A percentile compares a stretch with the other conserved stretches of the same genome.
Evolutionary conservation across 768 basidiomycete species (phyloP).

Genomic region (Melanogaster broomeanus): DNA sequence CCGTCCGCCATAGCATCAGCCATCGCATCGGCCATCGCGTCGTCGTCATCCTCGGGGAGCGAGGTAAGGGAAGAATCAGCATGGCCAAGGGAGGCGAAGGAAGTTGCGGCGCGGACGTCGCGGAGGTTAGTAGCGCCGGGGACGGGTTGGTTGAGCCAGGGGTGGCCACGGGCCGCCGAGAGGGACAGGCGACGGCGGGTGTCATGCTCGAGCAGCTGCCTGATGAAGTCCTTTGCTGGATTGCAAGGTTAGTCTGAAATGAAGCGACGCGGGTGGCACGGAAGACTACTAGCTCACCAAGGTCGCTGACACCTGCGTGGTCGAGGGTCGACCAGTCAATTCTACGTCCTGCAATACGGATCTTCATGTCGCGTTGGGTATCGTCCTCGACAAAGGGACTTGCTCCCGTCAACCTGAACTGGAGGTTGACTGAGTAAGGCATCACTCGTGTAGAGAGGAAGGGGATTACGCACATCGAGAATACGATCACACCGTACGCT

Average conservation of each 20-base stretch:
- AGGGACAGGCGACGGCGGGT: constrained; percentile 74
- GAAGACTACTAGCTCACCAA: constrained; percentile 41
- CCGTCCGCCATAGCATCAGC: constrained; percentile 12
- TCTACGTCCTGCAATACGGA: constrained; percentile 55
- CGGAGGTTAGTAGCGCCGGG: background rate
- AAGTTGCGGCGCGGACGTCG: constrained; percentile 1
- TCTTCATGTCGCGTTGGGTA: constrained; percentile 55
- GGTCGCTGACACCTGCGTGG: constrained; percentile 38
- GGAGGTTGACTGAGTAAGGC: background rate
- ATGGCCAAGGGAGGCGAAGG: constrained; percentile 10
- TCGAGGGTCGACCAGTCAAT: constrained; percentile 64
- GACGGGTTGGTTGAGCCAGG: constrained; percentile 58
- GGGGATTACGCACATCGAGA: constrained; percentile 66
- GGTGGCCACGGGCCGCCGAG: constrained; percentile 64
- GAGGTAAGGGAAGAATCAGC: constrained; percentile 22
- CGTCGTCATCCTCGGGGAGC: constrained; percentile 23
- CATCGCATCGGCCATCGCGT: no score
- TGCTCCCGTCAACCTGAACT: constrained; percentile 71
- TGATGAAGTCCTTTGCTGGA: constrained; percentile 68
- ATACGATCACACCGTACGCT: constrained; percentile 94
- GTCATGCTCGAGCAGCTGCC: constrained; percentile 60
- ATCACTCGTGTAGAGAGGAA: background rate
- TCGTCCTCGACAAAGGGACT: constrained; percentile 83
- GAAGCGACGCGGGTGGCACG: background rate
- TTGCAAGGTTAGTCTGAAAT: constrained; percentile 32